A percentile compares a stretch with the other conserved stretches of the same genome.
These are phyloP conservation scores for Amanita thiersii DNA, from an alignment of 768 basidiomycete genomes.

Conservation along the genomic window DNA sequence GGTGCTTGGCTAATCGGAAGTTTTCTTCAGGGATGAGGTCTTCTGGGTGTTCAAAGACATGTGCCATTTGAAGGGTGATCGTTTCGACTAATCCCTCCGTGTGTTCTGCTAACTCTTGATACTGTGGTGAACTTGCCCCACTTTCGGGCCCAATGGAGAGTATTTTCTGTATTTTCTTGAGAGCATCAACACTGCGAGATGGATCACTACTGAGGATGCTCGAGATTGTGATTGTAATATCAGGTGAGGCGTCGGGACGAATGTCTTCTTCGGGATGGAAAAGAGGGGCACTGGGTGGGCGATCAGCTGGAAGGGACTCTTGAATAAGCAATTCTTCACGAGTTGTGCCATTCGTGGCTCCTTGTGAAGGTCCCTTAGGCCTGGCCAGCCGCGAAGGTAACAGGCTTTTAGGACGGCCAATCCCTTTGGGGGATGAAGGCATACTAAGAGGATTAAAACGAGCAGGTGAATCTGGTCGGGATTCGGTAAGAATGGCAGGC, in stretches of 20 bases:
- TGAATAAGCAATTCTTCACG: constrained; percentile 21
- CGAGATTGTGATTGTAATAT: constrained; percentile 77
- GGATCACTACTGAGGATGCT: constrained; percentile 87
- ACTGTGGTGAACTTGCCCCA: constrained; percentile 59
- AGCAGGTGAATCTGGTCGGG: constrained; percentile 35
- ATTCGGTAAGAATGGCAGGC: constrained; percentile 24
- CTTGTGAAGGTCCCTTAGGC: constrained; percentile 41
- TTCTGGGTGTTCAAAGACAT: constrained; percentile 79
- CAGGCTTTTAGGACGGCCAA: constrained; percentile 54
- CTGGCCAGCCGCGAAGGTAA: constrained; percentile 70
- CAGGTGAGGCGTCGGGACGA: constrained; percentile 34
- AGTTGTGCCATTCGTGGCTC: constrained; percentile 10
- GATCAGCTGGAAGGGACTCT: constrained; percentile 4
- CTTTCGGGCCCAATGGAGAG: constrained; percentile 69
- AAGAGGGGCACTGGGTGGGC: constrained; percentile 2
- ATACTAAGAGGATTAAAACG: constrained; percentile 21
- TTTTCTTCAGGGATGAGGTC: constrained; percentile 69
- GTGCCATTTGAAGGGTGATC: constrained; percentile 85
- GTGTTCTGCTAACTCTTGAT: constrained; percentile 72
- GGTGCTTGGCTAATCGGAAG: constrained; percentile 92
- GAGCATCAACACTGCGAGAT: constrained; percentile 78
- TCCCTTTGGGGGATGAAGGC: constrained; percentile 35
- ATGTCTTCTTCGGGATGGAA: constrained; percentile 19
- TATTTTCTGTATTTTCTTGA: constrained; percentile 89
- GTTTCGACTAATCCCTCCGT: constrained; percentile 84